Base-by-base conservation (phyloP, 139 green algal genomes). In the Eudorina sp. region DNA sequence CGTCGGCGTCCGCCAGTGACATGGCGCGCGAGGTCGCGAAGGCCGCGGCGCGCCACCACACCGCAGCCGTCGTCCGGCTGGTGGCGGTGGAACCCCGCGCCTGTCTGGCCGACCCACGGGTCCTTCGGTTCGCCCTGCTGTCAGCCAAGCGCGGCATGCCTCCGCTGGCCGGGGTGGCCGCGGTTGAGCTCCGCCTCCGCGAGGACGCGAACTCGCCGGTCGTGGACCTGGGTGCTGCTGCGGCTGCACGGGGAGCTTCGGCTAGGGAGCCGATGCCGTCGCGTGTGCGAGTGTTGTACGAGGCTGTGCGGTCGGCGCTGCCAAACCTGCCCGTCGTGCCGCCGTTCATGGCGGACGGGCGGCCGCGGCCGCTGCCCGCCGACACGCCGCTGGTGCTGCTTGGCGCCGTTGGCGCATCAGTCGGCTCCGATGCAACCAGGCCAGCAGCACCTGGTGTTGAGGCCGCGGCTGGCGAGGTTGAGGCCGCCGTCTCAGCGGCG, bases 141-240 rank as follows among this genome's bases (percentile, higher is more conserved):
- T 79, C 81, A 1, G 60, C 81, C 53, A 84, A 84, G 77, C 53
- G 53, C 36, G 53, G 53, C 53, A 73, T 62, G 53, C 53, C 77
- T 19, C 53, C 53, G 34, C 21, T 82, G 41, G 41, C 41, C 53
- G 58, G 53, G 27, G 69, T 40, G 36, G 69, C 70, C 0, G 31
- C 60, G 23, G 51, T 60, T 34, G 21, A 25, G 62, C 11, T 72
- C 31, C 62, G 62, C 62, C 11, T 19, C 27, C 27, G 38, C 16
- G 62, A 31, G 27, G 62, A 72, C 38, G 55, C 55, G 23, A 11
- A 11, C 23, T 66, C 55, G 55, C 62, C 62, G n/a, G 62, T 72
- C 27, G 62, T 72, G 62, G 62, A 72, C 23, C 38, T 72, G 69
- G 69, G 34, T 31, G 7, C 14, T 5, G 69, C 53, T 38, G 78